Evolutionary conservation across 2,329 filamentous ascomycete genomes (phyloP).

Genomic region (Trichoderma cornu-damae): DNA sequence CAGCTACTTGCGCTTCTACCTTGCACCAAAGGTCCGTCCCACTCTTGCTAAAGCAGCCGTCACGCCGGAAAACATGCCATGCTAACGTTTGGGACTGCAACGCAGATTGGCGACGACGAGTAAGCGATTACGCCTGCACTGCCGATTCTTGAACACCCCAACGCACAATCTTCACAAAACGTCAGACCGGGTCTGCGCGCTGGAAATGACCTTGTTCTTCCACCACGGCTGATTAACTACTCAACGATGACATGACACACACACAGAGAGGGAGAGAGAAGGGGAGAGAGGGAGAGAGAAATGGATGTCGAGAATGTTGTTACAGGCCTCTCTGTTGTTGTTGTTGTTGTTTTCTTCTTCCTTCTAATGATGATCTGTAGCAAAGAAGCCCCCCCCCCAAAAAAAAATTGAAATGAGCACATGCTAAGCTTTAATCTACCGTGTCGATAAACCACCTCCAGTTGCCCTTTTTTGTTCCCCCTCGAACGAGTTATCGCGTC

Average conservation of each 20-base stretch:
- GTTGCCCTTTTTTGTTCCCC: not conserved
- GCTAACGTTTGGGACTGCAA: not conserved
- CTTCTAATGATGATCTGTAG: slow-evolving; percentile 17
- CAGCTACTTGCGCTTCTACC: slow-evolving; percentile 93
- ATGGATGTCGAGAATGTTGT: slow-evolving; percentile 16
- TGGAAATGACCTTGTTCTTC: not conserved
- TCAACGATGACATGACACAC: not conserved
- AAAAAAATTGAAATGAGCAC: slow-evolving; percentile 13
- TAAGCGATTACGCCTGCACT: slow-evolving; percentile 29
- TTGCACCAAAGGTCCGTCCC: slow-evolving; percentile 83
- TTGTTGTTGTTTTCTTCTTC: not conserved
- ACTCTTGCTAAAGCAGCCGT: not conserved
- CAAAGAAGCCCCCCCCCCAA: no score
- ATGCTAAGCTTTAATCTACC: slow-evolving; percentile 10
- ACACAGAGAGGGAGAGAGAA: no score
- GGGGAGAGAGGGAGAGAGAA: no score
- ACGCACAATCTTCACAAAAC: not conserved
- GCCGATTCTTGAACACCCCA: not conserved
- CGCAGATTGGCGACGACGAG: slow-evolving; percentile 39
- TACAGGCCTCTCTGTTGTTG: slow-evolving; percentile 4
- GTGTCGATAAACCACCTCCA: slow-evolving; percentile 11
- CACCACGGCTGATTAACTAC: not conserved
- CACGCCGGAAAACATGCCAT: not conserved
- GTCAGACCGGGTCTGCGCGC: slow-evolving; percentile 13
- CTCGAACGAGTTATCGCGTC: not conserved